Base-by-base conservation (phyloP, 2,329 filamentous ascomycete species). In the Corynespora cassiicola region DNA sequence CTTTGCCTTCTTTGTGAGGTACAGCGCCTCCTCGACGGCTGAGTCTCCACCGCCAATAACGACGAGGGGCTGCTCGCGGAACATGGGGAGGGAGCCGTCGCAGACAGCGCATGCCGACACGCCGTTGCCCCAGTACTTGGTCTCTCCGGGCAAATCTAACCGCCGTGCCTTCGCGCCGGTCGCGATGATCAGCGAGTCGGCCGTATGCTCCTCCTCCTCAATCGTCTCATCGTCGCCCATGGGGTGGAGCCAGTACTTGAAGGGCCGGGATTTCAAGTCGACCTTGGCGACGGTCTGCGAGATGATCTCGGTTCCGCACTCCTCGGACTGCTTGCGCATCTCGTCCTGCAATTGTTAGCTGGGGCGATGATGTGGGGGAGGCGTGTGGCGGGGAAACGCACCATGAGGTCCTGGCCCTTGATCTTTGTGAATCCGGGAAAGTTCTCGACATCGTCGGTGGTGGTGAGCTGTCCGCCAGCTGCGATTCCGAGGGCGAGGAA, bases 371-470 rank as follows among this genome's bases (percentile, higher is more conserved):
- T 30, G 25, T 11, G 27, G 23, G 18, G 8, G n/a, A n/a, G n/a
- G n/a, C n/a, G n/a, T n/a, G n/a, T n/a, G n/a, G n/a, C n/a, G n/a
- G 22, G 3, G 22, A 27, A 22, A 61, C 76, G 38, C 52, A 83
- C 81, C 94, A 99, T 99, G 54, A 99, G 77, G 63, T 90, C 86
- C 39, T 81, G 74, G 54, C 94, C 94, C 73, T 90, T 87, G 68
- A 99, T 90, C 59, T 88, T 82, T 62, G 88, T 87, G 76, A 97
- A 99, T 31, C 94, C 94, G 17, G 94, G 94, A 74, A 87, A 99
- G 81, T 99, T 99, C 78, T 99, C 94, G 44, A 99, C 85, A 56
- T 99, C 95, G 62, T 95, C 97, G 38, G 94, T 99, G 17, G 95
- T 99, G 38, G 95, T 99, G 56, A 99, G 80, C 79, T 99, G 94